Percentiles rank a stretch among this genome's conserved stretches.
phyloP scores from a whole-genome alignment of 2,329 filamentous ascomycete species.

The Stachybotrys chlorohalonatus region DNA sequence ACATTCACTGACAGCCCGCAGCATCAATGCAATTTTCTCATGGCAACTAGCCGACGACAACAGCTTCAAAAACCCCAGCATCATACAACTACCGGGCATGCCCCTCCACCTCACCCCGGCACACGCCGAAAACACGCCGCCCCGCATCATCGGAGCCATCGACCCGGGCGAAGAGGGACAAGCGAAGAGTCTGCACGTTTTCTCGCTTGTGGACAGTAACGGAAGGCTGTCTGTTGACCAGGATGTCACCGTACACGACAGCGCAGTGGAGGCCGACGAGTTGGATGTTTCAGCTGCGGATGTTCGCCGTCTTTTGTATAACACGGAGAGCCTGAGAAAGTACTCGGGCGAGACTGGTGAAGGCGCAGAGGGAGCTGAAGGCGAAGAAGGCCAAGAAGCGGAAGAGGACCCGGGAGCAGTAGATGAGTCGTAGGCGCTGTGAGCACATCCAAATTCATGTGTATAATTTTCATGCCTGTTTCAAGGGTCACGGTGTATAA shows the following conservation, averaged over 20 bases:
- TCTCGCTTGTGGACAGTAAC: slow-evolving; percentile 20
- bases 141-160: slow-evolving; percentile 28
- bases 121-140: slow-evolving; percentile 10
- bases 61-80: slow-evolving; percentile 34
- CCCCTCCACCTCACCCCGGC: slow-evolving; percentile 45
- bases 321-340: slow-evolving; percentile 39
- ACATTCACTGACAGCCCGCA: slow-evolving; percentile 12
- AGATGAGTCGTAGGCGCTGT: not conserved
- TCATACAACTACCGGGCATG: slow-evolving; percentile 53
- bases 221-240: slow-evolving; percentile 20
- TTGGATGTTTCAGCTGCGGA: slow-evolving; percentile 26
- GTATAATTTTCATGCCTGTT: not conserved
- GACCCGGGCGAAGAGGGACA: slow-evolving; percentile 22
- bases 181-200: slow-evolving; percentile 19
- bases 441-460: not conserved
- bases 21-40: slow-evolving; percentile 54
- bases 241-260: slow-evolving; percentile 14
- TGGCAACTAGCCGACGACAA: slow-evolving; percentile 45
- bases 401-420: not conserved
- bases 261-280: slow-evolving; percentile 16
- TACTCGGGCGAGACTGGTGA: slow-evolving; percentile 16
- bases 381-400: not conserved
- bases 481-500: too few species aligned
- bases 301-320: slow-evolving; percentile 34
- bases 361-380: slow-evolving; percentile 6